Evolutionary conservation across 805 yeast species (phyloP), one percentile per base, ranked within the genome.

Genomic region (Ogataea wickerhamii): DNA sequence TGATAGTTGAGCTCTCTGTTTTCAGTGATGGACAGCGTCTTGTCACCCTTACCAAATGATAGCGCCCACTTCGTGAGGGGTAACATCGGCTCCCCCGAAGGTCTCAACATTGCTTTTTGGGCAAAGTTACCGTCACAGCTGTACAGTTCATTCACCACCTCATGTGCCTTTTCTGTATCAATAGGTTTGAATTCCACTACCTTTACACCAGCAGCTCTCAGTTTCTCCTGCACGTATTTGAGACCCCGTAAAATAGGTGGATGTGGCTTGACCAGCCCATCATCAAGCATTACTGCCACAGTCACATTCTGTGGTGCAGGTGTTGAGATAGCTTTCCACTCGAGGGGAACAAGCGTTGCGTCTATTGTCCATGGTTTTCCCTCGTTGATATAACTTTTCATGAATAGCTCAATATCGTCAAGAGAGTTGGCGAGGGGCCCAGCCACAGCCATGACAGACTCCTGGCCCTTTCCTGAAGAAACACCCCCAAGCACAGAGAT

Each of bases 401-500:
- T 82, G 66, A 79, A 78, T 40, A 76, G 60, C 16, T 82, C 87
- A 46, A 82, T 61, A 60, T 83, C 91, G 4, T 79, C 83, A 32
- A 79, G 64, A 4, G 76, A 62, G 49, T 81, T 71, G 3, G 85
- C 70, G 63, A 83, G 57, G 28, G 91, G 91, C 18, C 89, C 91
- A 32, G 70, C 70, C 18, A 80, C 83, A 12, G 82, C 77, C 24
- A 71, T 72, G 38, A 82, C 77, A 20, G 82, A 67, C 58, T 81
- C 84, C 55, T 78, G 82, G 36, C 84, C 87, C 38, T 70, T 68
- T 52, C 78, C 76, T 31, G 73, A 65, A 30, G 81, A 63, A 45
- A 80, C 65, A 45, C 76, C 73, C 39, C 78, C 76, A 18, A 41
- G 38, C 6, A 56, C 44, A 10, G 76, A 64, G 33, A 78, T 61